These are phyloP conservation scores for Talaromyces trachyspermus DNA, from an alignment of 495 filamentous ascomycete genomes.

Conservation along the genomic window DNA sequence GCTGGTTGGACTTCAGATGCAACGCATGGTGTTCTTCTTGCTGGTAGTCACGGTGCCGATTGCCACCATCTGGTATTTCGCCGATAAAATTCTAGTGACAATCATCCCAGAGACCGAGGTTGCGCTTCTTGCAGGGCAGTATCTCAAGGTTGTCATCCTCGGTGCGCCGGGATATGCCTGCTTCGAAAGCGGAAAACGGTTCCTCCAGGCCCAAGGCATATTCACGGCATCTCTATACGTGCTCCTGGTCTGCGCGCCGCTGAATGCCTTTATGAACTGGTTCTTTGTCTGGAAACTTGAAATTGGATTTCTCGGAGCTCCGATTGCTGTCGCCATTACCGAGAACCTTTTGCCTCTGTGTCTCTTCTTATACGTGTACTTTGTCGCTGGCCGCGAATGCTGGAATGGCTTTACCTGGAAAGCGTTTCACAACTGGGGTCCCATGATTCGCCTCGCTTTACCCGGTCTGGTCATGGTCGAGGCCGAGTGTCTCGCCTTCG, in stretches of 20 bases:
- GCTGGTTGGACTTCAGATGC: slow-evolving; percentile 64
- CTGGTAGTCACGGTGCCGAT: slow-evolving; percentile 60
- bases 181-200: slow-evolving; percentile 68
- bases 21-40: slow-evolving; percentile 62
- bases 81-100: slow-evolving; percentile 48
- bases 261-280: slow-evolving; percentile 70
- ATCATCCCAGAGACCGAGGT: slow-evolving; percentile 62
- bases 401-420: slow-evolving; percentile 73
- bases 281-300: slow-evolving; percentile 66
- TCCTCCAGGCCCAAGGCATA: slow-evolving; percentile 65
- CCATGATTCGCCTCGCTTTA: slow-evolving; percentile 77
- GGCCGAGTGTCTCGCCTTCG: slow-evolving; percentile 82
- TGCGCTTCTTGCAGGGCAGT: slow-evolving; percentile 56
- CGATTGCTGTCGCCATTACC: slow-evolving; percentile 74
- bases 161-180: slow-evolving; percentile 64
- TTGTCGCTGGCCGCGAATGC: slow-evolving; percentile 50
- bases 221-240: slow-evolving; percentile 63
- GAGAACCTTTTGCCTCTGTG: slow-evolving; percentile 73
- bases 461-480: slow-evolving; percentile 88
- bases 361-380: slow-evolving; percentile 62
- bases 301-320: slow-evolving; percentile 78
- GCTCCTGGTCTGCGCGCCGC: slow-evolving; percentile 59
- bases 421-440: slow-evolving; percentile 74
- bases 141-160: slow-evolving; percentile 57
- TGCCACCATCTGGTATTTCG: slow-evolving; percentile 54